Conservation (phyloP, 2,329 filamentous ascomycete species). For the Xylariaceae sp. region DNA sequence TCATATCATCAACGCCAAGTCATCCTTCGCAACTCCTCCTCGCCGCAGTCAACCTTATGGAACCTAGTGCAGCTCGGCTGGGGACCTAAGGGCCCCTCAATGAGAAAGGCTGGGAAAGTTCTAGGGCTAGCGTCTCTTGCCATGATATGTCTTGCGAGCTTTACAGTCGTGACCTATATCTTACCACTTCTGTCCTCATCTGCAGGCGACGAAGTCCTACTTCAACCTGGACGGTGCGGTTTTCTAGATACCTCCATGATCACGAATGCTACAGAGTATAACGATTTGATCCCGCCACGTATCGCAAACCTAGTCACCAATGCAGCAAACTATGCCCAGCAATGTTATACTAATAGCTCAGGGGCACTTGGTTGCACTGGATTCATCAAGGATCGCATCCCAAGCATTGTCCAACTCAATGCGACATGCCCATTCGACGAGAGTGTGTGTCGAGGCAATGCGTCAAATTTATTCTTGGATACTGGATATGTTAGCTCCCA, state of each 20-base stretch:
- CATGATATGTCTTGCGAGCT: neutral
- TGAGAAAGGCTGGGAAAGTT: neutral
- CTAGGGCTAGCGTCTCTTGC: neutral
- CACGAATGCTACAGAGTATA: neutral
- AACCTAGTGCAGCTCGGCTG: neutral
- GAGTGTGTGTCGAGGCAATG: neutral
- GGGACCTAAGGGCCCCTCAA: neutral
- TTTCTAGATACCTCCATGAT: neutral
- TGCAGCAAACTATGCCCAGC: constrained; percentile 1
- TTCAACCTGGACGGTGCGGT: neutral
- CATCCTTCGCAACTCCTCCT: constrained; percentile 10
- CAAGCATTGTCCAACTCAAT: neutral
- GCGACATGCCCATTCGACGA: constrained; percentile 6
- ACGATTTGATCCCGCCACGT: neutral
- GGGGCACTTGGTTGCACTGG: neutral
- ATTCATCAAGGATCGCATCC: neutral
- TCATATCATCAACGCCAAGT: constrained; percentile 11
- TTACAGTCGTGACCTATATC: neutral
- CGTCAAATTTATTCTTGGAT: neutral
- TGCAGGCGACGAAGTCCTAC: neutral
- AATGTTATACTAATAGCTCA: neutral
- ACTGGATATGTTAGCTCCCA: too few relatives aligned
- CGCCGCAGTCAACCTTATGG: neutral
- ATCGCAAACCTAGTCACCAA: neutral
- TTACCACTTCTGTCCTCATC: neutral